phyloP scores from a whole-genome alignment of 1,284 basidiomycete species.

The Austropuccinia psidii region DNA sequence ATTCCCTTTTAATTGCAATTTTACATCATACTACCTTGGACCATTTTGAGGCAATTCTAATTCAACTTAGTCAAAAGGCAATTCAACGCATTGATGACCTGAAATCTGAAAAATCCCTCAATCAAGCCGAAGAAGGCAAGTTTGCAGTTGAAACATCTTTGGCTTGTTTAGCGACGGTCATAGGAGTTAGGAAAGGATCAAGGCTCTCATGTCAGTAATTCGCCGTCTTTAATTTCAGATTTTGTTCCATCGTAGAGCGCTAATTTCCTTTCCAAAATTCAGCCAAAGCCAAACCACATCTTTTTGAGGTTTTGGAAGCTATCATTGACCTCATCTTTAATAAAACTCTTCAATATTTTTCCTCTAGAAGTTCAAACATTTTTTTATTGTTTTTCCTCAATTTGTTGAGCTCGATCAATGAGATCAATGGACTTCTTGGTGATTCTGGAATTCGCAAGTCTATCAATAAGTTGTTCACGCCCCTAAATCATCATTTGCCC shows the following conservation, averaged over 20 bases:
- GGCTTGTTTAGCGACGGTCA: constrained; percentile 15
- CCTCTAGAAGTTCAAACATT: neutral
- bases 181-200: constrained; percentile 29
- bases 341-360: neutral
- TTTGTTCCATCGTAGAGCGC: neutral
- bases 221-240: neutral
- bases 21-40: constrained; percentile 27
- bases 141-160: constrained; percentile 12
- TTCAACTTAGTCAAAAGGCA: neutral
- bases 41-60: constrained; percentile 21
- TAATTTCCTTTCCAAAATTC: neutral
- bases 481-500: neutral
- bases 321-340: neutral
- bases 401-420: constrained; percentile 18
- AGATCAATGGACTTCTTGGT: constrained; percentile 16
- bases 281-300: neutral
- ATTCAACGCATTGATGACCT: neutral
- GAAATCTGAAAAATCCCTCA: neutral
- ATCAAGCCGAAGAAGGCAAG: neutral
- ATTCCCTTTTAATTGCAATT: constrained; percentile 19
- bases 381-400: constrained; percentile 14
- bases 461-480: constrained; percentile 5
- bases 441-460: constrained; percentile 8
- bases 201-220: constrained; percentile 13
- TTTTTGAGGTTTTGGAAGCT: constrained; percentile 4